A percentile compares a stretch with the other conserved stretches of the same genome.
Conservation (phyloP, 2,329 filamentous ascomycete species). For the Aspergillus sp. region DNA sequence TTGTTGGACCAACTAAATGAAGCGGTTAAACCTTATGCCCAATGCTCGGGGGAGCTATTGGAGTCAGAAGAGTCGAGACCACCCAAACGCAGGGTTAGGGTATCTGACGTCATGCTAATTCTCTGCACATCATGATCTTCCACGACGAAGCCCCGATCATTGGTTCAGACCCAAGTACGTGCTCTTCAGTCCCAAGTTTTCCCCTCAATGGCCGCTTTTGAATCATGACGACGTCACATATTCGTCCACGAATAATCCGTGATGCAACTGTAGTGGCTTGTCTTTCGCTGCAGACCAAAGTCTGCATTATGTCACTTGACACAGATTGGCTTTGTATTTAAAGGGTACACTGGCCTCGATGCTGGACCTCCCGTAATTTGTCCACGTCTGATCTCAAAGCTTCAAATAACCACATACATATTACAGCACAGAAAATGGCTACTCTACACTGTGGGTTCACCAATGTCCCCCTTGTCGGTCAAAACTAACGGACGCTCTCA, state of each 20-base stretch:
- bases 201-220: slow-evolving; percentile 4
- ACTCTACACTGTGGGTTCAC: slow-evolving; percentile 58
- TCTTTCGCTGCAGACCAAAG: not conserved
- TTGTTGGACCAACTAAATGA: too few species aligned
- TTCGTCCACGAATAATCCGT: not conserved
- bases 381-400: not conserved
- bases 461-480: not conserved
- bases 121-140: slow-evolving; percentile 8
- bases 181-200: not conserved
- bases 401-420: not conserved
- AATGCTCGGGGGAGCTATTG: not conserved
- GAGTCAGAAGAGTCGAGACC: not conserved
- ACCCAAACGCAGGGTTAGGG: not conserved
- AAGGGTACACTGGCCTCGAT: not conserved
- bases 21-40: not conserved
- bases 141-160: slow-evolving; percentile 3
- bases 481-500: slow-evolving; percentile 30
- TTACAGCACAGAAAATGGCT: slow-evolving; percentile 50
- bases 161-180: slow-evolving; percentile 15
- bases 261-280: slow-evolving; percentile 11
- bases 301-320: slow-evolving; percentile 11
- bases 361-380: not conserved
- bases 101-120: slow-evolving; percentile 9
- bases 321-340: not conserved
- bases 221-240: slow-evolving; percentile 34